phyloP scores from a whole-genome alignment of 805 yeast genomes.

The Candida sakaeoensis region DNA sequence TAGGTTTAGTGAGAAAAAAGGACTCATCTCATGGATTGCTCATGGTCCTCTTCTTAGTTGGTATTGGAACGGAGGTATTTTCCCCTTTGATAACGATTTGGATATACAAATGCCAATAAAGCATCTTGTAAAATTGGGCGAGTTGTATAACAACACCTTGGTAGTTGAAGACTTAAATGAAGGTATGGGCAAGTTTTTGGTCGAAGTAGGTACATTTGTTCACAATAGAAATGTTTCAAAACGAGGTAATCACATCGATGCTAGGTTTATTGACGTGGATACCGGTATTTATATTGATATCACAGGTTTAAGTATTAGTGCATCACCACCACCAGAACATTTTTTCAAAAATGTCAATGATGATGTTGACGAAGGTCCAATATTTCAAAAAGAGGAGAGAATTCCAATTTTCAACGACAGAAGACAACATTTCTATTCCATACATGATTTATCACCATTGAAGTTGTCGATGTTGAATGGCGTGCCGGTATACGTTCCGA shows the following conservation, averaged over 20 bases:
- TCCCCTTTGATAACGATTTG: conserved; percentile 27
- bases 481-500: conserved; percentile 27
- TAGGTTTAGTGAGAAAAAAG: conserved; percentile 20
- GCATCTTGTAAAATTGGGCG: conserved; percentile 20
- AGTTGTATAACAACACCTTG: conserved; percentile 23
- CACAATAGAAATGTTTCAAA: conserved; percentile 22
- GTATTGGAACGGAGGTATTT: conserved; percentile 29
- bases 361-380: conserved; percentile 6
- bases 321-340: not conserved
- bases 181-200: conserved; percentile 23
- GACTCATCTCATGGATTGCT: conserved; percentile 24
- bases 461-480: conserved; percentile 54
- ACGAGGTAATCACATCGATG: conserved; percentile 27
- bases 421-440: conserved; percentile 53
- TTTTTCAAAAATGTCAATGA: conserved; percentile 6
- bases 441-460: conserved; percentile 51
- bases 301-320: conserved; percentile 32
- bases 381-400: conserved; percentile 9
- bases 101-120: conserved; percentile 27
- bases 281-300: conserved; percentile 59
- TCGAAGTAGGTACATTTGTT: conserved; percentile 27
- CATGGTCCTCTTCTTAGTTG: conserved; percentile 27
- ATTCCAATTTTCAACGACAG: conserved; percentile 42
- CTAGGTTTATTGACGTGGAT: conserved; percentile 56
- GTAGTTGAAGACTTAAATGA: conserved; percentile 30